Evolutionary conservation across 1,139 yeast genomes (phyloP).

Genomic region (Yamadazyma buinensis): DNA sequence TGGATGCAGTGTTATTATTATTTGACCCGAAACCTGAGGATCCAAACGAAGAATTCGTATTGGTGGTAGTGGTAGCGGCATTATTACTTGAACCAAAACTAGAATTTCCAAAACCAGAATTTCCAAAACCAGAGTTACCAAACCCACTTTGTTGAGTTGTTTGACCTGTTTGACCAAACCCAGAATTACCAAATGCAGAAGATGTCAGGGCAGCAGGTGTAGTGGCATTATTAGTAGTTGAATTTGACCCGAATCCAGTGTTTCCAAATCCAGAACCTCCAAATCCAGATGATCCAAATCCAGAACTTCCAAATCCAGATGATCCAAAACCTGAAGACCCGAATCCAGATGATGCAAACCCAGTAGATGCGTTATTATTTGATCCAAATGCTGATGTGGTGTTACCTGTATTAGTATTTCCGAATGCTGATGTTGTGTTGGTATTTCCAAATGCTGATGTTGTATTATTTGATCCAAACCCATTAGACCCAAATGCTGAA

Average conservation of each 20-base stretch:
- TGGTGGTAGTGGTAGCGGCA: constrained; percentile 4
- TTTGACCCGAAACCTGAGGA: constrained; percentile 6
- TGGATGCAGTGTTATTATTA: constrained; percentile 3
- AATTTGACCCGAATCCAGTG: constrained; percentile 8
- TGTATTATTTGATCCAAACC: neutral
- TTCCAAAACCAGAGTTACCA: constrained; percentile 7
- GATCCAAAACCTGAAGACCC: constrained; percentile 9
- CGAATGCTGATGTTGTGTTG: constrained; percentile 8
- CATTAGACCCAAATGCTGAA: constrained; percentile 3
- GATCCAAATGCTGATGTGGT: constrained; percentile 1
- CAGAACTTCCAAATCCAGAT: constrained; percentile 4
- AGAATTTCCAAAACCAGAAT: no score
- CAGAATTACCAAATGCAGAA: constrained; percentile 3
- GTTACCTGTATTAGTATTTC: constrained; percentile 1
- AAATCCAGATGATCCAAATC: constrained; percentile 3
- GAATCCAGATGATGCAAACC: constrained; percentile 9
- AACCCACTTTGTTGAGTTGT: no score
- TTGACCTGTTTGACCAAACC: constrained; percentile 7
- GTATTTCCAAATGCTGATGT: constrained; percentile 7
- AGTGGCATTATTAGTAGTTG: neutral
- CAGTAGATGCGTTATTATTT: constrained; percentile 11
- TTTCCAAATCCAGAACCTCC: constrained; percentile 7
- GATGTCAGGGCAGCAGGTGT: neutral
- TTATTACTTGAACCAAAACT: no score
- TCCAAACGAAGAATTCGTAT: no score